phyloP scores from a whole-genome alignment of 257 asterid genomes.

The Solanum boliviense region DNA sequence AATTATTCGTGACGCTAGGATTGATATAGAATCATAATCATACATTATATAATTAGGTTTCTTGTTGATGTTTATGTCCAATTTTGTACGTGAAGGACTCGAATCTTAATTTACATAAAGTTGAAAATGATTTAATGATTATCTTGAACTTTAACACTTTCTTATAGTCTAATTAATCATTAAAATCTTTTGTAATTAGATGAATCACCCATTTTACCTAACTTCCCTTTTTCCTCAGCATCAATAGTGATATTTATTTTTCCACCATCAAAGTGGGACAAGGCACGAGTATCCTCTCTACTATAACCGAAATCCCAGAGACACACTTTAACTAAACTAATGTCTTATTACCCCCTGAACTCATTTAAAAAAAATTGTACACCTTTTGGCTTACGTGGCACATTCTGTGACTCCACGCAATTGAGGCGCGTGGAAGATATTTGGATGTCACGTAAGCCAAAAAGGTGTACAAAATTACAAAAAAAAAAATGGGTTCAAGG shows the following conservation, averaged over 20 bases:
- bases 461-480: no score
- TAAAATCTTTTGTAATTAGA: neutral
- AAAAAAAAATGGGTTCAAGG: no score
- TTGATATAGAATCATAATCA: neutral
- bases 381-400: no score
- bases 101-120: neutral
- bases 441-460: no score
- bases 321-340: no score
- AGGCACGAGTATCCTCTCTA: no score
- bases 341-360: accelerated
- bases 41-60: neutral
- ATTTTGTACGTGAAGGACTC: neutral
- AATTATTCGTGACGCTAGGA: neutral
- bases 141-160: neutral
- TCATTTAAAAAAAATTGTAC: no score
- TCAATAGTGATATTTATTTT: neutral
- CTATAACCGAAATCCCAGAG: accelerated
- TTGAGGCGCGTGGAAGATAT: no score
- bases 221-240: neutral
- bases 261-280: neutral
- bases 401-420: no score
- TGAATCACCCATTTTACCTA: neutral
- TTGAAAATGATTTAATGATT: neutral
- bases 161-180: neutral
- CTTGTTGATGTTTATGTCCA: neutral